A percentile compares a stretch with the other conserved stretches of the same genome.
Evolutionary conservation across 768 basidiomycete species (phyloP).

Genomic region (Podaxis sp.): DNA sequence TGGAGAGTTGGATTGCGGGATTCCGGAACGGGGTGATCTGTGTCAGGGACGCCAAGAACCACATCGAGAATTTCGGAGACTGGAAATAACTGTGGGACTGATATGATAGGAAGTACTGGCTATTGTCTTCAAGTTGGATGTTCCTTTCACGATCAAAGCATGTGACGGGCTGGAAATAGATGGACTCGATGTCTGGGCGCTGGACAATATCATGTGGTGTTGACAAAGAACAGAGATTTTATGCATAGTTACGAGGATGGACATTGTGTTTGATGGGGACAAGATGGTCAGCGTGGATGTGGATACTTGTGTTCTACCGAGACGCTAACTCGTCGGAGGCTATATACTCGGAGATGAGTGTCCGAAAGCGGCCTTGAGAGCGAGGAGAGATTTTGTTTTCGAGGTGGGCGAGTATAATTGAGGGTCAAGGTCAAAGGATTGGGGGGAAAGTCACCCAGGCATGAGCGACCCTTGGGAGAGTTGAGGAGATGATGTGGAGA

Average conservation of each 20-base stretch:
- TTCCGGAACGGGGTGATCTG: background rate
- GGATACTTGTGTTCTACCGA: background rate
- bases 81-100: background rate
- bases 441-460: background rate
- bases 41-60: background rate
- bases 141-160: no score
- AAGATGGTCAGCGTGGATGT: background rate
- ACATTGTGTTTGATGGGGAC: background rate
- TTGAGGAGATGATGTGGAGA: background rate
- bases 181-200: no score
- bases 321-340: background rate
- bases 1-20: no score
- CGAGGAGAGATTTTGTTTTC: background rate
- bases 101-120: background rate
- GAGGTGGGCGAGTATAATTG: background rate
- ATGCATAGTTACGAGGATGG: background rate
- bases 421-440: background rate
- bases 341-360: background rate
- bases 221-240: no score
- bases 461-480: background rate
- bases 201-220: no score
- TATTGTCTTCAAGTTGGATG: background rate
- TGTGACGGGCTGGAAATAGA: no score
- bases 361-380: background rate
- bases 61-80: background rate